These are phyloP conservation scores for Nitzschia inconspicua DNA, from an alignment of 108 stramenopile species.

Conservation along the genomic window DNA sequence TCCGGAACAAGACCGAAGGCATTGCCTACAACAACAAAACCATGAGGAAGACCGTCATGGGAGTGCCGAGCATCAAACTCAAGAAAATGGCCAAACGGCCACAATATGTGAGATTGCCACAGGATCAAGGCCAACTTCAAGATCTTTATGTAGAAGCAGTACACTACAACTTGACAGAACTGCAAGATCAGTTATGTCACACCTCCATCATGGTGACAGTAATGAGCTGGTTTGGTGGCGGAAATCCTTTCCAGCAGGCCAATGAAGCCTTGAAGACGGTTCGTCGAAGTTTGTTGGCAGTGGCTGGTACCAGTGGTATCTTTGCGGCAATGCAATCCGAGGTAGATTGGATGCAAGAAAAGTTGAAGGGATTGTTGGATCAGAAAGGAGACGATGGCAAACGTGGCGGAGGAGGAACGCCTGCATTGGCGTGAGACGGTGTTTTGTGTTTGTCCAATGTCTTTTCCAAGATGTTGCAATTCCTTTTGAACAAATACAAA, in stretches of 20 bases:
- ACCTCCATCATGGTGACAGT: conserved; percentile 14
- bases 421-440: too few species aligned
- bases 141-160: conserved; percentile 52
- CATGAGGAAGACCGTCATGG: conserved; percentile 12
- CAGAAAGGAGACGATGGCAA: too few species aligned
- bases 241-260: conserved; percentile 26
- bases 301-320: conserved; percentile 10
- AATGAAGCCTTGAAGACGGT: conserved; percentile 2
- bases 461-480: too few species aligned
- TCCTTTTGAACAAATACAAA: too few species aligned
- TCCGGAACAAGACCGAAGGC: conserved; percentile 50
- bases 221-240: conserved; percentile 25
- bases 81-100: too few species aligned
- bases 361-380: too few species aligned
- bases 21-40: conserved; percentile 9
- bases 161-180: conserved; percentile 49
- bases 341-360: too few species aligned
- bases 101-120: too few species aligned
- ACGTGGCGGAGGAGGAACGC: too few species aligned
- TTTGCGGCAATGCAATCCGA: too few species aligned
- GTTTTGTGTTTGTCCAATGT: too few species aligned
- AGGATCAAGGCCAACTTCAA: conserved; percentile 26
- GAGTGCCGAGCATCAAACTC: too few species aligned
- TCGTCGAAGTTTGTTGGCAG: conserved; percentile 11
- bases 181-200: conserved; percentile 27